These are phyloP conservation scores for Erodium maritimum DNA, from an alignment of 345 rosid species.

Conservation along the genomic window DNA sequence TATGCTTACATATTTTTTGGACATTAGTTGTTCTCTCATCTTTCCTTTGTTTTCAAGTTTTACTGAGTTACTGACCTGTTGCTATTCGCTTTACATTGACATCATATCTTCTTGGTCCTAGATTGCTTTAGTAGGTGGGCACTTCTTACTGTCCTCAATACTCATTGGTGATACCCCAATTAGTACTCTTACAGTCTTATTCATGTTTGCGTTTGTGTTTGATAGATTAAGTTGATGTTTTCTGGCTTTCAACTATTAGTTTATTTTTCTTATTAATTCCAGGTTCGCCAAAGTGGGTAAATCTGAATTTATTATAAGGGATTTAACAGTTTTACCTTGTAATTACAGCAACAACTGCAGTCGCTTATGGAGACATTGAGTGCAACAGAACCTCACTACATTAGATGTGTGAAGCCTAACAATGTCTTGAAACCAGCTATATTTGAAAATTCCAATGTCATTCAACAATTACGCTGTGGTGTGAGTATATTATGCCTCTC, in stretches of 20 bases:
- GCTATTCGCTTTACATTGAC: no score
- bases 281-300: no score
- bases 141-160: neutral
- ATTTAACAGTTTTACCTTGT: neutral
- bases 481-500: conserved; percentile 40
- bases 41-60: no score
- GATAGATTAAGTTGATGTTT: neutral
- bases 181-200: neutral
- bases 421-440: conserved; percentile 74
- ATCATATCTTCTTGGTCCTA: no score
- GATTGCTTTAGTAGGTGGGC: neutral
- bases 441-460: conserved; percentile 78
- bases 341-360: conserved; percentile 91
- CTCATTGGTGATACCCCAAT: neutral
- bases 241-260: neutral
- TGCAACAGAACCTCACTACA: conserved; percentile 90
- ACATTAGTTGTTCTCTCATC: no score
- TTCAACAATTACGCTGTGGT: conserved; percentile 97
- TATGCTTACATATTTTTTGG: no score
- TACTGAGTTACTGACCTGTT: no score
- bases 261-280: no score
- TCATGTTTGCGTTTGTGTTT: neutral
- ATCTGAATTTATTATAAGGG: no score
- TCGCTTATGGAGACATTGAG: conserved; percentile 90
- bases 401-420: conserved; percentile 98